A percentile compares a stretch with the other conserved stretches of the same genome.
Conservation (phyloP, 371 early-diverging fungal species). For the Smittium mucronatum region DNA sequence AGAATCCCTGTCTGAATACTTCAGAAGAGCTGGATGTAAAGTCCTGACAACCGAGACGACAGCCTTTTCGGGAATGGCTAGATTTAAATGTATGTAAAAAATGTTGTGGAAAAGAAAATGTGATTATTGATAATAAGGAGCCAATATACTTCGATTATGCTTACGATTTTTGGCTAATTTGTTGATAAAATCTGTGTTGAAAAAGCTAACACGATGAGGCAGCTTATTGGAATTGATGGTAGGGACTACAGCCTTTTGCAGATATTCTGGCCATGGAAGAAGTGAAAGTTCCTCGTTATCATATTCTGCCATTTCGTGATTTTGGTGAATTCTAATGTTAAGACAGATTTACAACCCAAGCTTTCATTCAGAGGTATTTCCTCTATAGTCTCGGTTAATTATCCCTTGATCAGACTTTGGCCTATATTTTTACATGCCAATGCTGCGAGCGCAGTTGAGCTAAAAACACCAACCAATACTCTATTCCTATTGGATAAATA, state of each 20-base stretch:
- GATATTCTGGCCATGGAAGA: constrained; percentile 9
- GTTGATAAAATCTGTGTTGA: background rate
- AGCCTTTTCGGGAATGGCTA: constrained; percentile 9
- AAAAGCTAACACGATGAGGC: background rate
- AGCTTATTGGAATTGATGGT: constrained; percentile 4
- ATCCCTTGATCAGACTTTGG: too few relatives aligned
- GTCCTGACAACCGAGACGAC: background rate
- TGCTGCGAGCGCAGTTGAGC: too few relatives aligned
- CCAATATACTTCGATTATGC: background rate
- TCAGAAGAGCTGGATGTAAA: background rate
- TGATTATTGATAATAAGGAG: background rate
- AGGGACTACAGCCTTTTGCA: constrained; percentile 7
- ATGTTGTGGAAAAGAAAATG: background rate
- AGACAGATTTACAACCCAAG: too few relatives aligned
- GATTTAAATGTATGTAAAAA: background rate
- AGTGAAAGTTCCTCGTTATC: background rate
- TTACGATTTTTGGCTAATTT: background rate
- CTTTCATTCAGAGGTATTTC: too few relatives aligned
- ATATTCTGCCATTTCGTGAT: background rate
- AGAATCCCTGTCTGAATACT: constrained; percentile 1
- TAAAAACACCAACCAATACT: too few relatives aligned
- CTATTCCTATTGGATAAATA: too few relatives aligned
- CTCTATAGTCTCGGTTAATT: too few relatives aligned
- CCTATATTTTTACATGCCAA: too few relatives aligned
- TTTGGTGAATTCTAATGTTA: too few relatives aligned